Base-by-base conservation (phyloP, 768 basidiomycete genomes). In the Boletus edulis region DNA sequence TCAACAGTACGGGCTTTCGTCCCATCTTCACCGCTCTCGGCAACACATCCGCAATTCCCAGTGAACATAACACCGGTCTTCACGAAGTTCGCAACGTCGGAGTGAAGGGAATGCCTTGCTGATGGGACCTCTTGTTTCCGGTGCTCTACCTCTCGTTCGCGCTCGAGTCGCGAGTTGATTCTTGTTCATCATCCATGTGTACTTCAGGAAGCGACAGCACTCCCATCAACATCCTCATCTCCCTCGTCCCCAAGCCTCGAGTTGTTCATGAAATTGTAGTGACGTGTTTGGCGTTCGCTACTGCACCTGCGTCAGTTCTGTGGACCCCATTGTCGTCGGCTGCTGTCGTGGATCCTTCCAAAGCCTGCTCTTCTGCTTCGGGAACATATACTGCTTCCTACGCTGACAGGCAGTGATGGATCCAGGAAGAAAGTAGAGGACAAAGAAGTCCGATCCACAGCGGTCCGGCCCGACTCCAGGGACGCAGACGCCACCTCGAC, bases 211-310 rank as follows among this genome's bases (percentile, higher is more conserved):
- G 24, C 24, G 24, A 24, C 4, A 5, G 24, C 24, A 24, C 24
- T 24, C 24, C 24, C 86, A 3, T 83, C 90, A 43, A 61, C 69
- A 18, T 83, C 86, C 12, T 72, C 78, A 17, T 80, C 88, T 5
- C 93, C 11, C 86, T 86, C 13, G 72, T 98, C 17, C 94, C 93
- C 0, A 98, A 97, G 74, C 82, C 88, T 12, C 84, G 90, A 24
- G 79, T 85, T 0, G 76, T 98, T 3, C 91, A 93, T 64, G 93
- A 98, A 62, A 86, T 87, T 3, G 77, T 95, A 1, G 86, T 98
- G 52, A 98, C 95, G 0, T 94, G 91, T 4, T 82, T 98, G 3
- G 94, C 92, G 0, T 96, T 98, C 74, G 80, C 83, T 20, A 87
- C 56, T 38, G 59, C 64, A 14, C 46, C 58, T 14, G 37, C 54